Evolutionary conservation across 78 protist species (phyloP).

Genomic region (Dictyostelium citrinum): DNA sequence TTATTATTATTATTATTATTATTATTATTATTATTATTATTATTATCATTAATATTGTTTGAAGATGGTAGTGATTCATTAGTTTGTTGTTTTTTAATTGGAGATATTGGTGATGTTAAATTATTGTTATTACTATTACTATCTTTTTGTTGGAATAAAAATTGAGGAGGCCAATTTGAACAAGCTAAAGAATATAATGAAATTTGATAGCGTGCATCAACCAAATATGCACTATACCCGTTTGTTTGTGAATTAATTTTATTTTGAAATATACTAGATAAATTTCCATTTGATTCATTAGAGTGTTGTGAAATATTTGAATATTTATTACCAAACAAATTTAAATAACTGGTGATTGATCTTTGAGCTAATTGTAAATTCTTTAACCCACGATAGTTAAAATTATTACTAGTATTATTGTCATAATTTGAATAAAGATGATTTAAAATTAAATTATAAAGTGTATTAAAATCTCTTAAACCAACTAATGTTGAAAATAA

Average conservation of each 20-base stretch:
- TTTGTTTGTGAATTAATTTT: slow-evolving; percentile 43
- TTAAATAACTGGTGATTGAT: slow-evolving; percentile 57
- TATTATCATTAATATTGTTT: neutral
- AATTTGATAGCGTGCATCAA: slow-evolving; percentile 65
- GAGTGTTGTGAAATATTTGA: slow-evolving; percentile 1
- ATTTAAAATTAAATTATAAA: slow-evolving; percentile 31
- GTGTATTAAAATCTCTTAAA: slow-evolving; percentile 25
- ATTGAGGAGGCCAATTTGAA: slow-evolving; percentile 35
- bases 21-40: neutral
- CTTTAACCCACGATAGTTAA: slow-evolving; percentile 7
- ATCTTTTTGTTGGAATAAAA: slow-evolving; percentile 6
- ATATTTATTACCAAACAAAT: slow-evolving; percentile 41
- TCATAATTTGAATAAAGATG: neutral
- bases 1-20: slow-evolving; percentile 4
- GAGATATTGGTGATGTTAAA: neutral
- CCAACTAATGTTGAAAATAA: slow-evolving; percentile 58
- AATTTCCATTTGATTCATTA: neutral
- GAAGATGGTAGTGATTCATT: neutral
- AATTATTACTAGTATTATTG: neutral
- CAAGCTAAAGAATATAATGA: slow-evolving; percentile 10
- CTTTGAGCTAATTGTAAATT: slow-evolving; percentile 36
- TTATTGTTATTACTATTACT: slow-evolving; percentile 8
- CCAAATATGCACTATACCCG: slow-evolving; percentile 68
- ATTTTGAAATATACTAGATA: slow-evolving; percentile 28
- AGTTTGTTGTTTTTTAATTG: neutral